A percentile compares a stretch with the other conserved stretches of the same genome.
phyloP scores from a whole-genome alignment of 2,329 filamentous ascomycete species.

The Ophiostoma quercus region DNA sequence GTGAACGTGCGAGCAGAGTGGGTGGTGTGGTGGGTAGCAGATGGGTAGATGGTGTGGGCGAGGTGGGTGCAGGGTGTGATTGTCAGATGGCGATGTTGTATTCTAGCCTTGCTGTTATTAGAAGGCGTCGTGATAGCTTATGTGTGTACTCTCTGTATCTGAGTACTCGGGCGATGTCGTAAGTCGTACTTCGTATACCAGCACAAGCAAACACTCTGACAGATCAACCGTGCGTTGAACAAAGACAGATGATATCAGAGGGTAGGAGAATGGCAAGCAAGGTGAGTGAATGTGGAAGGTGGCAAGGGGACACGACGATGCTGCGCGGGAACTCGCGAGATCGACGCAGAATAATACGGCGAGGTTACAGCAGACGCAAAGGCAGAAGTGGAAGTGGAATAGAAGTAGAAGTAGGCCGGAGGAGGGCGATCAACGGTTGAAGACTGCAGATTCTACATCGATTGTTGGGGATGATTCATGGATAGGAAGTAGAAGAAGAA shows the following conservation, averaged over 20 bases:
- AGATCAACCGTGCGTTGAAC: background rate
- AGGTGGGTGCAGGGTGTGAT: slow-evolving; percentile 14
- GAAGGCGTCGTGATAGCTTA: slow-evolving; percentile 2
- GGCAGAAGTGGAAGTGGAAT: background rate
- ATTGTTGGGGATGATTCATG: background rate
- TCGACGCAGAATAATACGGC: slow-evolving; percentile 20
- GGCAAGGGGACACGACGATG: background rate
- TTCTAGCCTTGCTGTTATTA: slow-evolving; percentile 15
- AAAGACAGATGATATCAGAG: background rate
- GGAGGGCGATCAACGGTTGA: background rate
- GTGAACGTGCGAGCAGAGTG: slow-evolving; percentile 11
- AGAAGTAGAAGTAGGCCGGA: background rate
- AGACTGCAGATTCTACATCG: background rate
- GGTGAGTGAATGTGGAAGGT: slow-evolving; percentile 11
- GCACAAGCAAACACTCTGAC: background rate
- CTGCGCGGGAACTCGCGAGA: slow-evolving; percentile 21
- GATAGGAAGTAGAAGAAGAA: background rate
- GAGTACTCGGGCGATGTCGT: background rate
- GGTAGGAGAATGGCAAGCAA: background rate
- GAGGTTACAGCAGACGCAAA: slow-evolving; percentile 16
- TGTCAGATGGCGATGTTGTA: slow-evolving; percentile 5
- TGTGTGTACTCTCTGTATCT: background rate
- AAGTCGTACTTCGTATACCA: background rate
- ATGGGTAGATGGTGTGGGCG: background rate
- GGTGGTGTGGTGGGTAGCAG: background rate